Base-by-base conservation (phyloP, 345 rosid genomes). In the Pseudoturritis turrita region DNA sequence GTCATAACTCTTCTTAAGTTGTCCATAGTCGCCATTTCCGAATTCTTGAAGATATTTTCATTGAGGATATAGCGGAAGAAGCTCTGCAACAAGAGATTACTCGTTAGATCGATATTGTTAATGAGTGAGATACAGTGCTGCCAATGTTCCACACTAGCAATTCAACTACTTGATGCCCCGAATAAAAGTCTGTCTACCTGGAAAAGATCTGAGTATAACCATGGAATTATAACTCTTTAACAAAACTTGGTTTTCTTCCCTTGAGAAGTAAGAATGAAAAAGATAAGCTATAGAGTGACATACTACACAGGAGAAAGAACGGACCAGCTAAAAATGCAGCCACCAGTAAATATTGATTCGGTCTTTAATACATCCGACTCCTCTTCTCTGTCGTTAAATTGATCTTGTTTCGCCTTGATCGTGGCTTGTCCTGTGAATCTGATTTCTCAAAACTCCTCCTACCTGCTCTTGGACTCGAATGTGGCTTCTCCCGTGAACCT, bases 391-490 rank as follows among this genome's bases (percentile, higher is more conserved):
- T 77, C 52, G 5, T 40, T 72, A 77, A 25, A 3, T 67, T 71
- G 36, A 49, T 44, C 47, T 77, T 77, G 63, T n/a, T 59, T 47
- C 68, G 73, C 49, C 69, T 70, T 12, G 70, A 65, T 33, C 61
- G 63, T 60, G 76, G 62, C 61, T 70, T 76, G 26, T 76, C 72
- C 47, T 35, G 62, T 36, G 76, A 76, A 64, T 67, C 56, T 40
- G 68, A 33, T 28, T 31, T 46, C 15, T 56, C 58, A 4, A 46
- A 73, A 58, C 45, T 58, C 68, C 63, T 65, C 55, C 44, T 58
- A 43, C 77, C 73, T 10, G 33, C 37, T 70, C 68, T 71, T n/a
- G 55, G 43, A 26, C 76, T 49, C 40, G 76, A 13, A 63, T 65
- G 57, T 17, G 58, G 70, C 70, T 35, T 76, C 44, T 76, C 72